Evolutionary conservation across 2,329 filamentous ascomycete species (phyloP).

Genomic region (Phaeosphaeria sp.): DNA sequence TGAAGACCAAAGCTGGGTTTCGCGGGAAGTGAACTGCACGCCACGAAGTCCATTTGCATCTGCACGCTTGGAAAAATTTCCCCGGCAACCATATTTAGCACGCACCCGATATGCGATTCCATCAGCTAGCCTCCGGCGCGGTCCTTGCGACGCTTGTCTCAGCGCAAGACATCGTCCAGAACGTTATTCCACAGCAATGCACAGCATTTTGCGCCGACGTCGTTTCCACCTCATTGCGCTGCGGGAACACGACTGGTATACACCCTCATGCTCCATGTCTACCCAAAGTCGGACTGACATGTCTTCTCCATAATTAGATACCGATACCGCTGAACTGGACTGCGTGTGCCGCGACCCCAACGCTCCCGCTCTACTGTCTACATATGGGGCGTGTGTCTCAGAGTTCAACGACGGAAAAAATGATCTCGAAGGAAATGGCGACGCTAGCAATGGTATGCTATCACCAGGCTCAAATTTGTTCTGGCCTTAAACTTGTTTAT

Average conservation of each 20-base stretch:
- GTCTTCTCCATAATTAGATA: slow-evolving; percentile 14
- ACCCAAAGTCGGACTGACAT: not conserved
- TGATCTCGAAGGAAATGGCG: slow-evolving; percentile 14
- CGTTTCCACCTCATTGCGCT: slow-evolving; percentile 28
- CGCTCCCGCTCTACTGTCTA: slow-evolving; percentile 31
- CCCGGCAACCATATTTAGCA: not conserved
- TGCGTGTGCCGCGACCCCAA: slow-evolving; percentile 40
- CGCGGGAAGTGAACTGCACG: not conserved
- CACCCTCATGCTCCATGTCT: not conserved
- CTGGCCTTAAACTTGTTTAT: slow-evolving; percentile 5
- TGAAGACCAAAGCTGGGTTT: not conserved
- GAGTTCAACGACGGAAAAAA: slow-evolving; percentile 28
- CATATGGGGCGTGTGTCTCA: slow-evolving; percentile 40
- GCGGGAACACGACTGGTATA: slow-evolving; percentile 33
- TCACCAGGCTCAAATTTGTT: not conserved
- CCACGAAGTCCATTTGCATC: not conserved
- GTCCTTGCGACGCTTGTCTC: slow-evolving; percentile 25
- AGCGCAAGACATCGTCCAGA: slow-evolving; percentile 37
- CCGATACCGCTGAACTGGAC: slow-evolving; percentile 29
- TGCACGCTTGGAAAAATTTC: not conserved
- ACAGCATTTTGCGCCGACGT: slow-evolving; percentile 34
- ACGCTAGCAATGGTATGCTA: slow-evolving; percentile 16
- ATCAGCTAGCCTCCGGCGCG: not conserved
- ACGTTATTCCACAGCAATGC: slow-evolving; percentile 41
- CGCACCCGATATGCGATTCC: not conserved